phyloP scores from a whole-genome alignment of 768 basidiomycete species.

The Lactarius vividus region DNA sequence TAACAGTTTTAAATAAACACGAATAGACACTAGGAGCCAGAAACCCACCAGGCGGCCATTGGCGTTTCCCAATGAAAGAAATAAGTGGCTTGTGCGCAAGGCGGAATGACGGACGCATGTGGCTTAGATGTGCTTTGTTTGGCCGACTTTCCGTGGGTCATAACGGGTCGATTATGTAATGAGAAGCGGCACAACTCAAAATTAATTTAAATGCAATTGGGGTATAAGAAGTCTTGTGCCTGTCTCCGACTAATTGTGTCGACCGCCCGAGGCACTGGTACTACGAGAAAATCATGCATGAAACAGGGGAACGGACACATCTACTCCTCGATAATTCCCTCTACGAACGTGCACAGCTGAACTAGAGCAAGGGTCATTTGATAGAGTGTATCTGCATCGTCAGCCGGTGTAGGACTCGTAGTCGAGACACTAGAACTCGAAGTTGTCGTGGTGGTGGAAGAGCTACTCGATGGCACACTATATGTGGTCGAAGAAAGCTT shows the following conservation, averaged over 20 bases:
- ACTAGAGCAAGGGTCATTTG: not conserved
- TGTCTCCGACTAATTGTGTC: not conserved
- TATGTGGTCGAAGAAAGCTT: not conserved
- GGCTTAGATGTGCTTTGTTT: not conserved
- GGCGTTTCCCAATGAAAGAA: constrained; percentile 31
- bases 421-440: not conserved
- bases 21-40: not conserved
- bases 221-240: not conserved
- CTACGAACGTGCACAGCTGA: not conserved
- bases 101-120: constrained; percentile 26
- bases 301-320: not conserved
- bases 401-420: not conserved
- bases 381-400: not conserved
- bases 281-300: not conserved
- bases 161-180: not conserved
- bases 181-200: not conserved
- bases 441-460: not conserved
- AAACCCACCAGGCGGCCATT: constrained; percentile 22
- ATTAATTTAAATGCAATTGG: not conserved
- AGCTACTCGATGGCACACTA: not conserved
- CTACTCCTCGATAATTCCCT: not conserved
- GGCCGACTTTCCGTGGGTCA: not conserved
- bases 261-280: not conserved
- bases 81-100: constrained; percentile 30
- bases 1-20: not conserved